A percentile compares a stretch with the other conserved stretches of the same genome.
phyloP scores from a whole-genome alignment of 2,329 filamentous ascomycete species.

The Ilyonectria sp. region DNA sequence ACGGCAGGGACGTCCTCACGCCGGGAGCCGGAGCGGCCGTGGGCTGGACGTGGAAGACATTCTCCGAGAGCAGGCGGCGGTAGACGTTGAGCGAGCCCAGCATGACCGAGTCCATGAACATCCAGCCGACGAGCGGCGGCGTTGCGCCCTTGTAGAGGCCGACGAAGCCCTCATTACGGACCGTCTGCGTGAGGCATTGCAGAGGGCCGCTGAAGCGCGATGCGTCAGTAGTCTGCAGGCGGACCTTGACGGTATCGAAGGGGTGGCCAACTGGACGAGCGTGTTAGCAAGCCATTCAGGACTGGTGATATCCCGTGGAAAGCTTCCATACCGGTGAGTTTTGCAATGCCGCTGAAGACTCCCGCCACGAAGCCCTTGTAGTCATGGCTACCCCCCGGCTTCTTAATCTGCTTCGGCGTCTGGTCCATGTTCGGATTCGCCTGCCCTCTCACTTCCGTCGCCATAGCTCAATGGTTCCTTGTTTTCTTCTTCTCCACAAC shows the following conservation, averaged over 20 bases:
- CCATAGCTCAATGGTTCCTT: conserved; percentile 36
- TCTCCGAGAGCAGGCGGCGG: conserved; percentile 84
- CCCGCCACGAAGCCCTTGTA: conserved; percentile 98
- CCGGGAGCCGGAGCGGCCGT: conserved; percentile 31
- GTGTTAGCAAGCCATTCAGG: conserved; percentile 20
- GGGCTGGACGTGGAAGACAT: conserved; percentile 75
- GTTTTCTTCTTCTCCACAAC: conserved; percentile 9
- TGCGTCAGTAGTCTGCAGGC: conserved; percentile 86
- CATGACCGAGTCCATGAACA: conserved; percentile 97
- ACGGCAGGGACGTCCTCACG: conserved; percentile 69
- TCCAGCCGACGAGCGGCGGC: conserved; percentile 95
- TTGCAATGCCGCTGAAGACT: conserved; percentile 94
- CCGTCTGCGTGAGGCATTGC: conserved; percentile 86
- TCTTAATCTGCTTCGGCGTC: conserved; percentile 18
- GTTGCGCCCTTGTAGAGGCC: conserved; percentile 96
- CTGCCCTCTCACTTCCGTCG: conserved; percentile 39
- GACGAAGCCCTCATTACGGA: conserved; percentile 86
- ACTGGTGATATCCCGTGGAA: background rate
- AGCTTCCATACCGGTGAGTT: conserved; percentile 78
- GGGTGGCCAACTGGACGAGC: conserved; percentile 71
- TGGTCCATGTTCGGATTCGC: conserved; percentile 4
- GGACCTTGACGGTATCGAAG: conserved; percentile 98
- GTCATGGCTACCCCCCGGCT: conserved; percentile 56
- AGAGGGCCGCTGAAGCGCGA: conserved; percentile 88
- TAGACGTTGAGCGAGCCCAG: conserved; percentile 93